Conservation (phyloP, 371 early-diverging fungal genomes). For the Apophysomyces elegans region DNA sequence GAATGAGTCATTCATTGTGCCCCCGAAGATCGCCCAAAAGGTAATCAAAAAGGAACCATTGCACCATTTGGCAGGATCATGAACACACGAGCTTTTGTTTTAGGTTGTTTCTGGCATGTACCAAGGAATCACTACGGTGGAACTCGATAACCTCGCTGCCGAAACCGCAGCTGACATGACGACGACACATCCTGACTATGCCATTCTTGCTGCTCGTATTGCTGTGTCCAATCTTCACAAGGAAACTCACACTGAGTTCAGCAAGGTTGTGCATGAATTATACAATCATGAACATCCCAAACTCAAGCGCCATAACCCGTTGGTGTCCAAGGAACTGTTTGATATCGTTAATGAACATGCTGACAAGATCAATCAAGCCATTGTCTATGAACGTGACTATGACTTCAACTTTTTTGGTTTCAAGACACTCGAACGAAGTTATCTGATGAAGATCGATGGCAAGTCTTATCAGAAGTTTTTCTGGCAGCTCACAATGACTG, state of each 20-base stretch:
- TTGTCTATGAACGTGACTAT: constrained; percentile 96
- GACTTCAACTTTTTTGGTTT: constrained; percentile 99
- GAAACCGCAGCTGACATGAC: constrained; percentile 98
- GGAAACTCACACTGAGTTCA: constrained; percentile 94
- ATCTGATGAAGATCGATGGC: constrained; percentile 89
- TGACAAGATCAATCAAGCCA: constrained; percentile 87
- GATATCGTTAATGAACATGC: constrained; percentile 75
- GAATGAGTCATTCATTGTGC: constrained; percentile 91
- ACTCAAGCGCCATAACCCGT: constrained; percentile 81
- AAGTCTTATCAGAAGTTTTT: constrained; percentile 19
- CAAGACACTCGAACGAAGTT: constrained; percentile 97
- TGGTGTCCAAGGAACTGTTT: constrained; percentile 85
- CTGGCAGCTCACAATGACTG: background rate
- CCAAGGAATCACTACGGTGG: constrained; percentile 95
- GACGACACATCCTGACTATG: constrained; percentile 98
- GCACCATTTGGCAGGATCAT: background rate
- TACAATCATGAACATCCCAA: constrained; percentile 90
- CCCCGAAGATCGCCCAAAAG: constrained; percentile 92
- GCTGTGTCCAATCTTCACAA: constrained; percentile 98
- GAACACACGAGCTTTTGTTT: background rate
- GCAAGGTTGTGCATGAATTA: constrained; percentile 87
- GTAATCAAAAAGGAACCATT: constrained; percentile 36
- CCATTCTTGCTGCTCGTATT: constrained; percentile 96
- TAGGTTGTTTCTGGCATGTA: constrained; percentile 95
- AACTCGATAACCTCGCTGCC: constrained; percentile 96